These are phyloP conservation scores for Clonostachys rosea DNA, from an alignment of 2,329 filamentous ascomycete genomes.

Conservation along the genomic window DNA sequence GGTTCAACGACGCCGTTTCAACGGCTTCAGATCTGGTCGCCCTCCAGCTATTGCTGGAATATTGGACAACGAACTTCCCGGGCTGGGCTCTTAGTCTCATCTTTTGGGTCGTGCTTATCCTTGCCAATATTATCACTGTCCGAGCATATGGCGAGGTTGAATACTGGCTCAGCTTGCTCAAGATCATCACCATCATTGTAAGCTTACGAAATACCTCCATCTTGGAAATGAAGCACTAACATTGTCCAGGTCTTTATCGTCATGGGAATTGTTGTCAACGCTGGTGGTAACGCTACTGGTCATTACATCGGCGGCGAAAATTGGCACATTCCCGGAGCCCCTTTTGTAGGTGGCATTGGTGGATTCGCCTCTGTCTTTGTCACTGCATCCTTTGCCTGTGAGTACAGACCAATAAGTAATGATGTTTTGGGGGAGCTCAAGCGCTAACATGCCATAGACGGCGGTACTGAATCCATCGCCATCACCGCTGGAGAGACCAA, in stretches of 20 bases:
- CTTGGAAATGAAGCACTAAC: no score
- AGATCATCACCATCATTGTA: conserved; percentile 38
- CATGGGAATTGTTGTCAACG: no score
- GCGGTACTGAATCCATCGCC: conserved; percentile 58
- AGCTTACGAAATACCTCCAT: no score
- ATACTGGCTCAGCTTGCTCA: conserved; percentile 48
- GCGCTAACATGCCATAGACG: neutral
- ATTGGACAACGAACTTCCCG: conserved; percentile 24
- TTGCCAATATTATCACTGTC: no score
- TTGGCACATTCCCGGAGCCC: conserved; percentile 55
- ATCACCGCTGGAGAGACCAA: conserved; percentile 64
- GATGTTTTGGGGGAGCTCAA: neutral
- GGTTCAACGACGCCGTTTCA: conserved; percentile 37
- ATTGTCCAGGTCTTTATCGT: no score
- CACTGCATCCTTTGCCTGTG: conserved; percentile 49
- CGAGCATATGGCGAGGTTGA: no score
- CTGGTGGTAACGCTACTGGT: no score
- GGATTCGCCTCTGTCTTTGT: conserved; percentile 52
- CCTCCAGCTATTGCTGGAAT: conserved; percentile 39
- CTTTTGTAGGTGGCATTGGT: conserved; percentile 59
- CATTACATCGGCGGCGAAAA: no score
- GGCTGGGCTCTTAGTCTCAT: conserved; percentile 9
- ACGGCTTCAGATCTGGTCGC: conserved; percentile 45
- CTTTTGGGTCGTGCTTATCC: no score
- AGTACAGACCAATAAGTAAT: conserved; percentile 14